Evolutionary conservation across 192 early-diverging fungal genomes (phyloP), one percentile per base, ranked within the genome.

Genomic region (Coemansia umbellata): DNA sequence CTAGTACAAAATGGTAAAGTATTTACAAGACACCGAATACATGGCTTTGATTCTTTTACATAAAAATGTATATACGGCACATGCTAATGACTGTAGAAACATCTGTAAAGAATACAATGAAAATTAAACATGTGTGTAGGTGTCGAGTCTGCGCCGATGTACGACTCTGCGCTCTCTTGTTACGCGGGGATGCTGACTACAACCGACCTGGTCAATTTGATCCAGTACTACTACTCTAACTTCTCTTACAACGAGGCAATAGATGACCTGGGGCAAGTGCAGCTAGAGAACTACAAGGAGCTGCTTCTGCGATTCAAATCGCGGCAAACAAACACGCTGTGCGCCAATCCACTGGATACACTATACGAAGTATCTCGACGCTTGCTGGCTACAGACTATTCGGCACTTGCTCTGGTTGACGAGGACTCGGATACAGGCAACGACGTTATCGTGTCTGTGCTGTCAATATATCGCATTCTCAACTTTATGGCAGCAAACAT

Each of bases 111-210:
- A n/a, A n/a, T n/a, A n/a, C n/a, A n/a, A n/a, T n/a, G n/a, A n/a
- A n/a, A n/a, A n/a, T n/a, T n/a, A n/a, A 18, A 24, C 41, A 42
- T 36, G 26, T 17, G 8, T 44, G 50, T 63, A 92, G 91, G 89
- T 10, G 84, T 97, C 54, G 93, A 94, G 40, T 94, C 91, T 8
- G 94, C 94, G 19, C 92, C 93, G 37, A 76, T 98, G 37, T 98
- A 91, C 88, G 87, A 92, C 54, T 87, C 90, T 3, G 57, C 66
- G 2, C 76, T 78, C 6, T 86, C 91, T 43, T 81, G 81, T 66
- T 97, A 93, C 62, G 86, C 87, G 1, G 95, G 95, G 40, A 94
- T 98, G 92, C 78, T 98, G 67, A 95, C 93, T 14, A 94, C 94
- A 8, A 90, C 93, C 1, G 95, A 98, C 63, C 90, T 98, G 65